These are phyloP conservation scores for Debaryomycetaceae sp. DNA, from an alignment of 1,139 yeast genomes.

Conservation along the genomic window DNA sequence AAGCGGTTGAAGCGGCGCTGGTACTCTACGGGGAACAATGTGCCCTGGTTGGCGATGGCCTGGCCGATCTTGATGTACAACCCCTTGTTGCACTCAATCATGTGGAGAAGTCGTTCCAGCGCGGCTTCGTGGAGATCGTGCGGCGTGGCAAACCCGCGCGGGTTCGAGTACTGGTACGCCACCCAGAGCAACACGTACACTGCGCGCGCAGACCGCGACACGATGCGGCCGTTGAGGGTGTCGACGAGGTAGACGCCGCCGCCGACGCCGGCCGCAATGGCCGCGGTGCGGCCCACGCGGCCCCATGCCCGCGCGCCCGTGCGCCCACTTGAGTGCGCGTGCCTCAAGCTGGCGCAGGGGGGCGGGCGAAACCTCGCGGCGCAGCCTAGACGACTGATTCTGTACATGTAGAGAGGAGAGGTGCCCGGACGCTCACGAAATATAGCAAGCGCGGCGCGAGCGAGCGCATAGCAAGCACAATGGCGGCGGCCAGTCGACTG, in stretches of 20 bases:
- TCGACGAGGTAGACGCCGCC: conserved; percentile 32
- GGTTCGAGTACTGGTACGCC: conserved; percentile 55
- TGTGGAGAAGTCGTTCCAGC: conserved; percentile 49
- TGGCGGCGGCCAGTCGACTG: no score
- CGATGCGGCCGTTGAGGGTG: conserved; percentile 42
- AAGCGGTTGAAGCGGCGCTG: conserved; percentile 51
- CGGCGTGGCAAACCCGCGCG: conserved; percentile 26
- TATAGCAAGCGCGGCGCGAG: no score
- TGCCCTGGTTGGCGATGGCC: conserved; percentile 69
- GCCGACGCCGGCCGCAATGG: conserved; percentile 4
- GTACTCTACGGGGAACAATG: conserved; percentile 59
- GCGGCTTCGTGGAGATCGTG: conserved; percentile 56
- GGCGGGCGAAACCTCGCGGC: neutral
- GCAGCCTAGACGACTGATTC: neutral
- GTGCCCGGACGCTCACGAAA: no score
- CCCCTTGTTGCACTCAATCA: conserved; percentile 60
- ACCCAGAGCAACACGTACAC: conserved; percentile 44
- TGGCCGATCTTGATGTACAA: conserved; percentile 74
- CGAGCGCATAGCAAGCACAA: no score
- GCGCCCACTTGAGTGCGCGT: neutral
- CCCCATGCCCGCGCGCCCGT: conserved; percentile 9
- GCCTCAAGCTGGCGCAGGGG: neutral
- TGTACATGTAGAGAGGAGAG: no score
- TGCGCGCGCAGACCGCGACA: conserved; percentile 51
- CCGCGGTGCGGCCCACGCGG: conserved; percentile 21